phyloP scores from a whole-genome alignment of 2,329 filamentous ascomycete genomes.

The Exophiala sideris region DNA sequence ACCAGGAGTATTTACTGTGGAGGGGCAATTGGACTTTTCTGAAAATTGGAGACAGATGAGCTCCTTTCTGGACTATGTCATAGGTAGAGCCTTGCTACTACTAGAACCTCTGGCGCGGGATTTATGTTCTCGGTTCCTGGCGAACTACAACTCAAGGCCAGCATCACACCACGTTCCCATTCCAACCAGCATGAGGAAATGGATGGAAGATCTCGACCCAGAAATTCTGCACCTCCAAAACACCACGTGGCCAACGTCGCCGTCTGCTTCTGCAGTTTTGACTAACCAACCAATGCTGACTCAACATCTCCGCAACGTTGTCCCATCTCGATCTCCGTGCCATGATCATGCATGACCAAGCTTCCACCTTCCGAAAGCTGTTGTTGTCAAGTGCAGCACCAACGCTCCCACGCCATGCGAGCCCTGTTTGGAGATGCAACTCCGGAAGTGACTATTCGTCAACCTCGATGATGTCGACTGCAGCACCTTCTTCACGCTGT shows the following conservation, averaged over 20 bases:
- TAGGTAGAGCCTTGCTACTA: no score
- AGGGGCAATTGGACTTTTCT: no score
- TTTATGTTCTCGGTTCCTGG: no score
- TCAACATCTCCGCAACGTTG: not conserved
- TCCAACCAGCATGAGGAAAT: no score
- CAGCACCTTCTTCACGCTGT: not conserved
- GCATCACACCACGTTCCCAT: no score
- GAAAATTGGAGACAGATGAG: no score
- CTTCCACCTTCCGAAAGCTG: not conserved
- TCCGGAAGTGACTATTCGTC: not conserved
- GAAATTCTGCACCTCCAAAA: not conserved
- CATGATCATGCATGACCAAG: no score
- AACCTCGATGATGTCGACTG: slow-evolving; percentile 8
- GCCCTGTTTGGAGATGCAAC: not conserved
- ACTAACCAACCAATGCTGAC: not conserved
- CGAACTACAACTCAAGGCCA: no score
- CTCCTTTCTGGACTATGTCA: no score
- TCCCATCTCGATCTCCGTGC: not conserved
- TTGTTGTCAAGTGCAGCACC: not conserved
- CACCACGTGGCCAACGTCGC: not conserved
- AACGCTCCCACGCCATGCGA: not conserved
- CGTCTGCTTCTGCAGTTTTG: not conserved
- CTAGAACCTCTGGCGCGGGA: no score
- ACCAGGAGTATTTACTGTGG: not conserved
- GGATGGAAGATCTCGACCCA: not conserved